Base-by-base conservation (phyloP, 2,329 filamentous ascomycete genomes). In the Fusarium acutatum region DNA sequence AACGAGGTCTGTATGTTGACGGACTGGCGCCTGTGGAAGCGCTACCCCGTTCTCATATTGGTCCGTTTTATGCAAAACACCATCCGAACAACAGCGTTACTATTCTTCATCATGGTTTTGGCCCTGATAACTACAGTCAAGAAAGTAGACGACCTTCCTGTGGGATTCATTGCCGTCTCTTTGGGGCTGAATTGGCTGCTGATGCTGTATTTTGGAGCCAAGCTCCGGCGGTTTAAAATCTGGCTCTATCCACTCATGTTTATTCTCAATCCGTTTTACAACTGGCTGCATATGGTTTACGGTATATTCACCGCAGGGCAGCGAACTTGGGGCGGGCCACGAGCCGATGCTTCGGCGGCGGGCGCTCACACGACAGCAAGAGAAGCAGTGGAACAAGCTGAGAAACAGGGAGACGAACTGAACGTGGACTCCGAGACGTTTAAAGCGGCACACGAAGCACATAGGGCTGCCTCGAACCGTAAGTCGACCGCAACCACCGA, bases 1-100 rank as follows among this genome's bases (percentile, higher is more conserved):
- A 99, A 99, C 82, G 96, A 98, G 82, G 96, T 95, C 13, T 98
- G 95, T 84, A 98, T 98, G 96, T 86, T 99, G 84, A 98, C 96
- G 4, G 96, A 98, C 83, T 91, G 93, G 82, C 91, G 96, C 67
- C 87, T 98, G 34, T 98, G 96, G 96, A 93, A 89, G 81, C 90
- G 94, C 58, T 98, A 98, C 82, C 95, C 96, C 0, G 87, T 97
- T 59, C 87, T 99, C 47, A 91, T 95, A 57, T 79, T 97, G 41
- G 92, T 98, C 44, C 91, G 96, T 41, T 96, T 98, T 82, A 94
- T 96, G 89, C 95, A 98, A 78, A 97, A 98, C 84, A 98, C 95
- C 3, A 97, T 98, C 77, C 90, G 96, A 67, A 98, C 96, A 6
- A 99, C 96, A 2, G 94, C 95, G 1, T 86, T 98, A 46, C 88